These are phyloP conservation scores for Albugo laibachii DNA, from an alignment of 352 stramenopile genomes.

Conservation along the genomic window DNA sequence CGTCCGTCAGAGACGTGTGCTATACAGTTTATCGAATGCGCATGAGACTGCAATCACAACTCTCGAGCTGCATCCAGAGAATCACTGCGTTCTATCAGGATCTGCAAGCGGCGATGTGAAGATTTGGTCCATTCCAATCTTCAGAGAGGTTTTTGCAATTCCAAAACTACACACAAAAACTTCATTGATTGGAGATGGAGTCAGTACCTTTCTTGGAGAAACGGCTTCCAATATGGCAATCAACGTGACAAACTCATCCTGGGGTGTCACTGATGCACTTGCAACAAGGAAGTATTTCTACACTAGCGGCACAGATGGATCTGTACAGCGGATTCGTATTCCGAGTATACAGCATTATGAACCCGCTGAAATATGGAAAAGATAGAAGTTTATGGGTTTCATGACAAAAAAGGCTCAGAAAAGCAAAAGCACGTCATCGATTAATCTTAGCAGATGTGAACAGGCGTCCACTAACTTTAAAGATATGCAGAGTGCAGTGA, in stretches of 20 bases:
- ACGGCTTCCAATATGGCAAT: constrained; percentile 71
- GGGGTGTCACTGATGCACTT: constrained; percentile 63
- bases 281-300: constrained; percentile 69
- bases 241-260: constrained; percentile 70
- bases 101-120: constrained; percentile 71
- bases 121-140: constrained; percentile 75
- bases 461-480: too few species aligned
- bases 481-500: too few species aligned
- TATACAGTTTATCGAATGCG: constrained; percentile 65
- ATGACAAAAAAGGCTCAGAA: too few species aligned
- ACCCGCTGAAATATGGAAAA: too few species aligned
- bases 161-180: constrained; percentile 62
- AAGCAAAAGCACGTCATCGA: too few species aligned
- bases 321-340: constrained; percentile 50
- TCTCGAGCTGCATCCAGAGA: constrained; percentile 50
- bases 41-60: constrained; percentile 75
- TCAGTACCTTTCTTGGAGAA: constrained; percentile 56
- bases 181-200: constrained; percentile 55
- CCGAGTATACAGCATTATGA: constrained; percentile 13
- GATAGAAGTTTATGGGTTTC: too few species aligned
- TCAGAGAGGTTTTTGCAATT: constrained; percentile 51
- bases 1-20: constrained; percentile 63
- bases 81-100: constrained; percentile 63
- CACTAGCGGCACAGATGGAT: constrained; percentile 64
- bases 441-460: too few species aligned